phyloP scores from a whole-genome alignment of 768 basidiomycete species.

The Fistulinella prunicolor region DNA sequence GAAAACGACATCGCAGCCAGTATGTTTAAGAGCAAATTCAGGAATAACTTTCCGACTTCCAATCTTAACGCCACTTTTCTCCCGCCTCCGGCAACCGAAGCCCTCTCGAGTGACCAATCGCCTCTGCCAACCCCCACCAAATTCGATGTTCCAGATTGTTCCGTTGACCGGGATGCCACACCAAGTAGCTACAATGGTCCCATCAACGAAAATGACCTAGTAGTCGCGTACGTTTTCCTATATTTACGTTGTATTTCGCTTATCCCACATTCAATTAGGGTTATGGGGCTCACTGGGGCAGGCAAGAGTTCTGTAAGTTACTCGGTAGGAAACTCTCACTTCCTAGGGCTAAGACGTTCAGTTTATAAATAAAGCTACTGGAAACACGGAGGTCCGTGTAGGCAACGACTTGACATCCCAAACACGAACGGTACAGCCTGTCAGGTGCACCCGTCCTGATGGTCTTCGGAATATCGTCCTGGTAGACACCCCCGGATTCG shows the following conservation, averaged over 20 bases:
- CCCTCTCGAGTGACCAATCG: not conserved
- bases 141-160: not conserved
- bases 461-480: conserved; percentile 13
- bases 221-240: conserved; percentile 15
- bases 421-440: conserved; percentile 3
- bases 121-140: not conserved
- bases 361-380: conserved; percentile 13
- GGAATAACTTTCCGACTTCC: not conserved
- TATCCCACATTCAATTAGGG: not conserved
- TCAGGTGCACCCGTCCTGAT: conserved; percentile 15
- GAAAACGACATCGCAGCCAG: not conserved
- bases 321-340: not conserved
- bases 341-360: not conserved
- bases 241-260: not conserved
- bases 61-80: not conserved
- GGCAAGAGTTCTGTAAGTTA: conserved; percentile 20
- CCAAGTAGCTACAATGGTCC: not conserved
- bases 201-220: conserved; percentile 7
- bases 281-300: conserved; percentile 16
- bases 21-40: not conserved
- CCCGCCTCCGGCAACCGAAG: not conserved
- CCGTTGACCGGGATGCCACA: not conserved
- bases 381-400: not conserved
- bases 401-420: conserved; percentile 3
- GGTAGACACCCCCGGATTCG: conserved; percentile 19